These are phyloP conservation scores for Calonectria multiphialidica DNA, from an alignment of 2,329 filamentous ascomycete species.

Conservation along the genomic window DNA sequence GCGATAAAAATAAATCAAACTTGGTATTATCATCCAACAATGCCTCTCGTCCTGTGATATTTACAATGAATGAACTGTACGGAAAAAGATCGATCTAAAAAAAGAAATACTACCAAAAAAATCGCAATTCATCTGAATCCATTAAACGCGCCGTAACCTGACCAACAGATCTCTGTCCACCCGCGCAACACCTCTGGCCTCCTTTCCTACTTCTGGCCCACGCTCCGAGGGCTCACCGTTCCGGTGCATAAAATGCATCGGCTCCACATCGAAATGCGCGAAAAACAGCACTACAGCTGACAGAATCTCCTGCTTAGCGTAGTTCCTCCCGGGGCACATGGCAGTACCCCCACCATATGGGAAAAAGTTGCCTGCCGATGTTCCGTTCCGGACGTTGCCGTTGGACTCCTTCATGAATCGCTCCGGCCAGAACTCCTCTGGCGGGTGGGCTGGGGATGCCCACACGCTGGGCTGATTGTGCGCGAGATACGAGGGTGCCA, in stretches of 20 bases:
- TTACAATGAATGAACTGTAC: too few species aligned
- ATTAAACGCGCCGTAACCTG: conserved; percentile 26
- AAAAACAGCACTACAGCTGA: conserved; percentile 34
- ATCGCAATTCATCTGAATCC: not conserved
- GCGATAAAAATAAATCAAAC: not conserved
- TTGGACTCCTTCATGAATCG: conserved; percentile 31
- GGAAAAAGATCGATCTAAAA: not conserved
- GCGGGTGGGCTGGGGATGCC: conserved; percentile 24
- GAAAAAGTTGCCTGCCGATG: conserved; percentile 37
- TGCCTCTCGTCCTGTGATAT: too few species aligned
- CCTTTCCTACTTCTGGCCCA: conserved; percentile 37
- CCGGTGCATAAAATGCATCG: conserved; percentile 25
- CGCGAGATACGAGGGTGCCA: conserved; percentile 38
- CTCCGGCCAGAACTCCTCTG: conserved; percentile 40
- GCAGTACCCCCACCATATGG: conserved; percentile 41
- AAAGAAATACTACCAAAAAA: too few species aligned
- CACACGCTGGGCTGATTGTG: conserved; percentile 36
- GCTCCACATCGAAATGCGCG: conserved; percentile 34
- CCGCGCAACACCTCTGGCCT: conserved; percentile 38
- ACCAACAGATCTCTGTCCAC: conserved; percentile 38
- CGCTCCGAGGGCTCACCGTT: conserved; percentile 30
- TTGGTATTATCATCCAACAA: too few species aligned
- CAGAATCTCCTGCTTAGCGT: conserved; percentile 43
- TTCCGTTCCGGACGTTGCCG: conserved; percentile 16
- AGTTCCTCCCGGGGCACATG: conserved; percentile 43